Conservation (phyloP, 2,329 filamentous ascomycete species). For the Amylocarpus encephaloides region DNA sequence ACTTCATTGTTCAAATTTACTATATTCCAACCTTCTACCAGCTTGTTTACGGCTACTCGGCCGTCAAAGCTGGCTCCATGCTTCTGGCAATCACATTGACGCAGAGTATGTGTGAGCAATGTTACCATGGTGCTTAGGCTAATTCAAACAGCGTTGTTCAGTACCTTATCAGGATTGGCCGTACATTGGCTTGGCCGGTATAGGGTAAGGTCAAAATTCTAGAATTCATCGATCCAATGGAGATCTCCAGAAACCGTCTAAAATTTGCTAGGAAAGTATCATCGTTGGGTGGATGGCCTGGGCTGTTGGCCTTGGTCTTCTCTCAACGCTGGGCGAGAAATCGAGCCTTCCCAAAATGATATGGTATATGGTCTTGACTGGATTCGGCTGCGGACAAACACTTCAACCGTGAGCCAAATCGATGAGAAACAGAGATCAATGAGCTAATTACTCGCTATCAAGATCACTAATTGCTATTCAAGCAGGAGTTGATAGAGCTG, state of each 20-base stretch:
- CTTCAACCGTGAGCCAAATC: conserved; percentile 35
- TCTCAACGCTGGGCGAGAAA: conserved; percentile 43
- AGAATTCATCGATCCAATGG: no score
- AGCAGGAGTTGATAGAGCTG: conserved; percentile 34
- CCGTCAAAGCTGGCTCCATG: conserved; percentile 38
- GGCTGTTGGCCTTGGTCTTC: conserved; percentile 46
- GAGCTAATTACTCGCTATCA: no score
- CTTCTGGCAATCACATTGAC: conserved; percentile 39
- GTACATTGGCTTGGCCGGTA: conserved; percentile 48
- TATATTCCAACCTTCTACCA: conserved; percentile 37
- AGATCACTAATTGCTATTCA: conserved; percentile 34
- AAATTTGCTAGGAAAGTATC: conserved; percentile 36
- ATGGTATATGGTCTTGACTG: conserved; percentile 47
- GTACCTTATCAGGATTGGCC: conserved; percentile 44
- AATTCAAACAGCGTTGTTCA: conserved; percentile 10
- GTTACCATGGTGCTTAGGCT: no score
- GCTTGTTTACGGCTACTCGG: conserved; percentile 39
- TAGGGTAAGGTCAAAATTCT: conserved; percentile 27
- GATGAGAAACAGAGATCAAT: no score
- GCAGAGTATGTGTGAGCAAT: conserved; percentile 30
- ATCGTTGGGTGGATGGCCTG: conserved; percentile 47
- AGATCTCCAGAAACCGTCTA: background rate
- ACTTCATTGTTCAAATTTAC: conserved; percentile 50
- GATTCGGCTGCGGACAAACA: conserved; percentile 46
- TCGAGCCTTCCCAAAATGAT: conserved; percentile 47